These are phyloP conservation scores for Lolium perenne DNA, from an alignment of 176 grass and related monocot species.

Conservation along the genomic window DNA sequence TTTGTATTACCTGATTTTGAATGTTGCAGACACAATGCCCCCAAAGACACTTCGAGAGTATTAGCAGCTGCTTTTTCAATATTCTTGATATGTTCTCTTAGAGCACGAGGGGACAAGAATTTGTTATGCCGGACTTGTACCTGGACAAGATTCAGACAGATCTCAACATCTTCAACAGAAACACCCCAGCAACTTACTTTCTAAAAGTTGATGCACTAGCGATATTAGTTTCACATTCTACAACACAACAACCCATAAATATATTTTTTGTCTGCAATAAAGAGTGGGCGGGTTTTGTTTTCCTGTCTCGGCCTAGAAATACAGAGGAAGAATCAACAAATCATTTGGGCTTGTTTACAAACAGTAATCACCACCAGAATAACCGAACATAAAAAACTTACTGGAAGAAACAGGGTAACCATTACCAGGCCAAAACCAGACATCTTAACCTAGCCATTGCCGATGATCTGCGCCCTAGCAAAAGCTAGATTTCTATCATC, in stretches of 20 bases:
- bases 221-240: neutral
- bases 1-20: conserved; percentile 43
- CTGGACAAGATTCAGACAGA: conserved; percentile 41
- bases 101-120: conserved; percentile 64
- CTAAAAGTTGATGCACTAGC: neutral
- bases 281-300: neutral
- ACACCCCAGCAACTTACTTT: neutral
- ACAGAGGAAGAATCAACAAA: neutral
- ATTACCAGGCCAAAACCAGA: neutral
- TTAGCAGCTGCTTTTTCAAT: conserved; percentile 42
- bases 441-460: neutral
- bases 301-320: neutral
- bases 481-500: neutral
- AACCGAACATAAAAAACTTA: neutral
- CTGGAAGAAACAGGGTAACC: neutral
- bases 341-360: neutral
- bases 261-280: neutral
- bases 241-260: neutral
- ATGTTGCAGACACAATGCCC: conserved; percentile 2
- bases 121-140: conserved; percentile 53
- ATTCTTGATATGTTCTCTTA: conserved; percentile 61
- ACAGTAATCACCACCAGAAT: neutral
- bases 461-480: neutral
- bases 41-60: conserved; percentile 17
- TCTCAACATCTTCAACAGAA: conserved; percentile 22